These are phyloP conservation scores for Thozetella sp. DNA, from an alignment of 495 filamentous ascomycete genomes.

Conservation along the genomic window DNA sequence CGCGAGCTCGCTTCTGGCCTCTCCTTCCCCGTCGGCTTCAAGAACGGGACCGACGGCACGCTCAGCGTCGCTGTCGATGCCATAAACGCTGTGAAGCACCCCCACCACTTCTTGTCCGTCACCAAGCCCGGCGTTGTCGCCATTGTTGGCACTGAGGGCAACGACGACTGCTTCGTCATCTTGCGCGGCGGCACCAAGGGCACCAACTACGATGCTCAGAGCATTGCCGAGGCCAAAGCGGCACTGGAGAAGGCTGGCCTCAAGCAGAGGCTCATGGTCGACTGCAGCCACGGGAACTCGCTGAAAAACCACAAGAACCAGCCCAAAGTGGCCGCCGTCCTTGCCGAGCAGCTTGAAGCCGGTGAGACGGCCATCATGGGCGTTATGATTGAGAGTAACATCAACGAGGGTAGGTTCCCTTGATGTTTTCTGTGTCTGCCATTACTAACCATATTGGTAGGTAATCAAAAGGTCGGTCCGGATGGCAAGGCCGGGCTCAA, in stretches of 20 bases:
- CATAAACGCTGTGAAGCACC: conserved; percentile 89
- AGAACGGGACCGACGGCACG: conserved; percentile 97
- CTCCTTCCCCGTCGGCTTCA: conserved; percentile 98
- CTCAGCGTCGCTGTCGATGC: conserved; percentile 93
- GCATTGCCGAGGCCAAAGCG: conserved; percentile 74
- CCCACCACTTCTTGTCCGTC: conserved; percentile 97
- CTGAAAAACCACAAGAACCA: conserved; percentile 97
- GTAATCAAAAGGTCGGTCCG: conserved; percentile 86
- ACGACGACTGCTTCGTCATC: conserved; percentile 98
- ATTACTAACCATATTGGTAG: conserved; percentile 37
- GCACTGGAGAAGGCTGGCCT: conserved; percentile 68
- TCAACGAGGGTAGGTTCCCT: conserved; percentile 73
- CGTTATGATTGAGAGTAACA: conserved; percentile 98
- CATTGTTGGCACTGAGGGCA: conserved; percentile 93
- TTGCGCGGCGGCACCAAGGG: conserved; percentile 91
- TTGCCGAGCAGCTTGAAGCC: conserved; percentile 82
- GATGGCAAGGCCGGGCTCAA: conserved; percentile 89
- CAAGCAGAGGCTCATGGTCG: conserved; percentile 86
- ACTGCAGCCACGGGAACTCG: conserved; percentile 97
- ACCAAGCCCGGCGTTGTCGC: conserved; percentile 97
- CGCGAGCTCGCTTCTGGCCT: conserved; percentile 92
- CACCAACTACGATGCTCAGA: conserved; percentile 89
- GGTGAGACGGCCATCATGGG: conserved; percentile 93
- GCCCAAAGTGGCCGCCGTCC: conserved; percentile 82
- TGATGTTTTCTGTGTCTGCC: conserved; percentile 4